phyloP scores from a whole-genome alignment of 2,329 filamentous ascomycete genomes.

The Pezicula neosporulosa region DNA sequence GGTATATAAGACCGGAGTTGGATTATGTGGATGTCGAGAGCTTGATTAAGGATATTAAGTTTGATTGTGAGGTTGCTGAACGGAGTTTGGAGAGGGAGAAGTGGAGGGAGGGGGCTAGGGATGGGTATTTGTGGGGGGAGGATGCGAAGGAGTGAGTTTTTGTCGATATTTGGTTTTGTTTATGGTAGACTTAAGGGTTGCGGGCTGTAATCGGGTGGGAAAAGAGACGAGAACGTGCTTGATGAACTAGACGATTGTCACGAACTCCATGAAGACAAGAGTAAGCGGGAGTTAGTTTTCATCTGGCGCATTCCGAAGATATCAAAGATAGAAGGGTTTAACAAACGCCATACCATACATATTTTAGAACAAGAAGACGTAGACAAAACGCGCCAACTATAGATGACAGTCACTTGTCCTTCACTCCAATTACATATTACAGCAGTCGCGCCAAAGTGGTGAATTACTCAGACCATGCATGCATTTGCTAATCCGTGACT shows the following conservation, averaged over 20 bases:
- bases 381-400: too few species aligned
- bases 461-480: too few species aligned
- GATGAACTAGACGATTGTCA: constrained; percentile 1
- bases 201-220: not conserved
- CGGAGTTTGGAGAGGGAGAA: constrained; percentile 64
- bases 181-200: not conserved
- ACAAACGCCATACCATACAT: too few species aligned
- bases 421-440: too few species aligned
- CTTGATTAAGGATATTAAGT: constrained; percentile 81
- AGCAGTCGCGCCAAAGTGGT: too few species aligned
- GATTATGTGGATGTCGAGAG: constrained; percentile 84
- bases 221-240: not conserved
- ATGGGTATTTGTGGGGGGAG: constrained; percentile 10
- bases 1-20: constrained; percentile 84
- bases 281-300: too few species aligned
- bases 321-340: too few species aligned
- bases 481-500: too few species aligned
- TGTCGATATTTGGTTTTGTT: constrained; percentile 9
- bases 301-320: too few species aligned
- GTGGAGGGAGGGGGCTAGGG: constrained; percentile 40
- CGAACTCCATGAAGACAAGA: too few species aligned
- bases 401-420: too few species aligned
- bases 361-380: too few species aligned
- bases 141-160: constrained; percentile 2
- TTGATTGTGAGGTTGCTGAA: constrained; percentile 81